phyloP scores from a whole-genome alignment of 1,284 basidiomycete species.

The Mycena citricolor region DNA sequence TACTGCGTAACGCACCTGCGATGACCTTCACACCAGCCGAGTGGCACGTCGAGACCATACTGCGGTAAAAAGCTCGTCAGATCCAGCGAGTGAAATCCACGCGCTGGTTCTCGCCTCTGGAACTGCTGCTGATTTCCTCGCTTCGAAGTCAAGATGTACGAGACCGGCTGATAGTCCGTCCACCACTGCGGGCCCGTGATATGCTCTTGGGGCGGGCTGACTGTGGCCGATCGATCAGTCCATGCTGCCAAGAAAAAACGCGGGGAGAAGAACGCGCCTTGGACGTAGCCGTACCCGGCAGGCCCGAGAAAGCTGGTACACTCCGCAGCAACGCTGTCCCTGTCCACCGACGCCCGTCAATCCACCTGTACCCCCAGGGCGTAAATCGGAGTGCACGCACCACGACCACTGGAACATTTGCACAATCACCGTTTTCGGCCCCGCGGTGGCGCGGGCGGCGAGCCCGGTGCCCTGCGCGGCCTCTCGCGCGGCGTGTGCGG shows the following conservation, averaged over 20 bases:
- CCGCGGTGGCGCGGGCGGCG: slow-evolving; percentile 32
- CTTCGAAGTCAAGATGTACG: slow-evolving; percentile 58
- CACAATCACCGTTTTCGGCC: slow-evolving; percentile 47
- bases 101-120: slow-evolving; percentile 34
- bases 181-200: slow-evolving; percentile 37
- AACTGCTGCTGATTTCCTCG: slow-evolving; percentile 54
- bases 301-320: slow-evolving; percentile 39
- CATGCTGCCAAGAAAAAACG: neutral
- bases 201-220: slow-evolving; percentile 32
- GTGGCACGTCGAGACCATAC: slow-evolving; percentile 59
- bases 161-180: slow-evolving; percentile 55
- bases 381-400: slow-evolving; percentile 28
- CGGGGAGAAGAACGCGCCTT: slow-evolving; percentile 22
- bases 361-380: no score
- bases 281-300: slow-evolving; percentile 39
- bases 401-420: slow-evolving; percentile 62
- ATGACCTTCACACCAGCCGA: slow-evolving; percentile 59
- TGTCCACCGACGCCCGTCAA: no score
- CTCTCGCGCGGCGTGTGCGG: no score
- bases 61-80: no score
- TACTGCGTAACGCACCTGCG: slow-evolving; percentile 41
- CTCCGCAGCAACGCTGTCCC: slow-evolving; percentile 38
- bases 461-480: neutral
- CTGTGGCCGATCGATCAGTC: slow-evolving; percentile 3
- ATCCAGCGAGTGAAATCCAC: no score